Evolutionary conservation across 169 alveolate species (phyloP), one percentile per base, ranked within the genome.

Genomic region (Babesia bovis): DNA sequence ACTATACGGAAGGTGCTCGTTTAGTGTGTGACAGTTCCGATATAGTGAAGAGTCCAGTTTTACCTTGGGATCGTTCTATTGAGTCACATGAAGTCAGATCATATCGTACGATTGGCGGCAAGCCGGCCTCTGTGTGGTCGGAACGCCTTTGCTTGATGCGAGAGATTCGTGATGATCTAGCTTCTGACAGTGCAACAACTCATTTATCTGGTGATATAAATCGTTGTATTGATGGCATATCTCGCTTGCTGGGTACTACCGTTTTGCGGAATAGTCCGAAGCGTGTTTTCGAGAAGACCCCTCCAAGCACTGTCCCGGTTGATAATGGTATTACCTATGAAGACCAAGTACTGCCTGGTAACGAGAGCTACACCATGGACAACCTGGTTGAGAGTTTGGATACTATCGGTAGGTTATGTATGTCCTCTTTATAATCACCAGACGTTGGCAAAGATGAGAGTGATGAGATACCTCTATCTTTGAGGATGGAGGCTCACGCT

Each of bases 311-410:
- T 38, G 26, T 6, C 47, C 3, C 66, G 10, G 66, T 35, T 12
- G 47, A n/a, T 5, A 12, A 52, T 4, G 19, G 21, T 4, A 40
- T 36, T 15, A 42, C 60, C 4, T 25, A 4, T 21, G 73, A 63
- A 36, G 73, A 63, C 49, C 50, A 44, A 32, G 33, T 15, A 3
- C 47, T 63, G 21, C 73, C 73, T 15, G 73, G 73, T 15, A n/a
- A n/a, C 28, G 23, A 28, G n/a, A n/a, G 40, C 47, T 63, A 63
- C 60, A 63, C 15, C 23, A n/a, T 63, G 49, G 73, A 44, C n/a
- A 47, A 45, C 38, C 3, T 63, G 26, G 35, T 45, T 23, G 60
- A 47, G 1, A 4, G 52, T 21, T n/a, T 63, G 21, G 73, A 63
- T 2, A 9, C 26, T 33, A n/a, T 63, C 21, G 73, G 72, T 45